Evolutionary conservation across 2,329 filamentous ascomycete genomes (phyloP).

Genomic region (Sphaerulina populicola): DNA sequence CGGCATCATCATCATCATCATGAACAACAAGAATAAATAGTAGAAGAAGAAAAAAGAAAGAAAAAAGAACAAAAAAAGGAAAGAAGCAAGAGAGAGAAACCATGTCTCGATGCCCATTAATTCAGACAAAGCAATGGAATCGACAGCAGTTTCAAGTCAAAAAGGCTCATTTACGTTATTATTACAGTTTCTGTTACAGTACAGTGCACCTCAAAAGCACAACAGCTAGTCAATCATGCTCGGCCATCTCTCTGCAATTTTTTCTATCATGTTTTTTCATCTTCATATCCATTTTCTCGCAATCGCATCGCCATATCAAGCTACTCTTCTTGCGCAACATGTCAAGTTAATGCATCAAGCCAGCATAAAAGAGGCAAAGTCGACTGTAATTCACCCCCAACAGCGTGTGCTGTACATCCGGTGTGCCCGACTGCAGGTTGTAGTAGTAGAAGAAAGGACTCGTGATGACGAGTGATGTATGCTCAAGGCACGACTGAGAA

Average conservation of each 20-base stretch:
- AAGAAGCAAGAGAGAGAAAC: no score
- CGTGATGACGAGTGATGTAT: not conserved
- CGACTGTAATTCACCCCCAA: not conserved
- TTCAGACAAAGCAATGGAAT: no score
- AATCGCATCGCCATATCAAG: not conserved
- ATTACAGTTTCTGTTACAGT: slow-evolving; percentile 8
- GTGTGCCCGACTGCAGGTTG: not conserved
- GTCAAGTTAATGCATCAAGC: not conserved
- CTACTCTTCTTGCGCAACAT: not conserved
- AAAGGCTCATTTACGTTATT: not conserved
- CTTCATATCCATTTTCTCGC: not conserved
- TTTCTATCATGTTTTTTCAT: not conserved
- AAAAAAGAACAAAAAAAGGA: no score
- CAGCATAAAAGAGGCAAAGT: not conserved
- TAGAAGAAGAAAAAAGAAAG: no score
- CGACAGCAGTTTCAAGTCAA: no score
- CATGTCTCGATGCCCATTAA: no score
- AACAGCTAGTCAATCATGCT: slow-evolving; percentile 5
- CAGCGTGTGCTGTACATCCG: not conserved
- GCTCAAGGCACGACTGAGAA: no score
- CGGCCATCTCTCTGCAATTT: slow-evolving; percentile 3
- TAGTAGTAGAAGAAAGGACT: not conserved
- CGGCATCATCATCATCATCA: no score
- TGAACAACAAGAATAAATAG: no score
- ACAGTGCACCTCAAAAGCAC: slow-evolving; percentile 9